These are phyloP conservation scores for Dendrobium catenatum DNA, from an alignment of 106 monocot genomes.

Conservation along the genomic window DNA sequence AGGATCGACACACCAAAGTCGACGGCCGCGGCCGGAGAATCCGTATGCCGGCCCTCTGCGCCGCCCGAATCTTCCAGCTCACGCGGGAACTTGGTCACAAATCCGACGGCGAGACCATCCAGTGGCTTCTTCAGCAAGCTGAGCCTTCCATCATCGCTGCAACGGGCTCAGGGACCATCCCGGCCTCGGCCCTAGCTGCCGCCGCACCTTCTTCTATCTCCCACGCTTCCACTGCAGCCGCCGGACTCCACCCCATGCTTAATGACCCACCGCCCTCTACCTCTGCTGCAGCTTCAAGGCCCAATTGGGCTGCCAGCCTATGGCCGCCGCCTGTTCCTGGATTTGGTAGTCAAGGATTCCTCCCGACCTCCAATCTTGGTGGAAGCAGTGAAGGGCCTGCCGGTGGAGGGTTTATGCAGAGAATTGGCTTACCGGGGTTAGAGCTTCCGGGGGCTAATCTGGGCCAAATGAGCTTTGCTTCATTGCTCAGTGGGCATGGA, in stretches of 20 bases:
- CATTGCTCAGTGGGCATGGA: conserved; percentile 25
- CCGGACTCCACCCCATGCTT: neutral
- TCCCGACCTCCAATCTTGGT: neutral
- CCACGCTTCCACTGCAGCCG: neutral
- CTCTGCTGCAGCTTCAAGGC: neutral
- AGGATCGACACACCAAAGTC: conserved; percentile 18
- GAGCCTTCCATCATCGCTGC: conserved; percentile 12
- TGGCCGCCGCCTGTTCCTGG: conserved; percentile 9
- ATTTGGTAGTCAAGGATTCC: conserved; percentile 6
- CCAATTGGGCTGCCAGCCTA: conserved; percentile 10
- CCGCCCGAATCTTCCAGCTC: conserved; percentile 12
- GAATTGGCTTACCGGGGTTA: conserved; percentile 13
- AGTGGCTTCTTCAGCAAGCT: conserved; percentile 13
- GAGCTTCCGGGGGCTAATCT: conserved; percentile 3
- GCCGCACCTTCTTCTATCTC: neutral
- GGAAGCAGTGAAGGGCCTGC: conserved; percentile 3
- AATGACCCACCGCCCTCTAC: neutral
- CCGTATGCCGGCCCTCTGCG: conserved; percentile 16
- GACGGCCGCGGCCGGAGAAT: conserved; percentile 14
- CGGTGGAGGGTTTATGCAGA: conserved; percentile 1
- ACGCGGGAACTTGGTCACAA: conserved; percentile 14
- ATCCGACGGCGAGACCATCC: conserved; percentile 19
- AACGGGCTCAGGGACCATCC: conserved; percentile 12
- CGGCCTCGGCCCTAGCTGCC: conserved; percentile 6
- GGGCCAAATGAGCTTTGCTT: conserved; percentile 26